Conservation (phyloP, 2,329 filamentous ascomycete species). For the Alternaria viburni region DNA sequence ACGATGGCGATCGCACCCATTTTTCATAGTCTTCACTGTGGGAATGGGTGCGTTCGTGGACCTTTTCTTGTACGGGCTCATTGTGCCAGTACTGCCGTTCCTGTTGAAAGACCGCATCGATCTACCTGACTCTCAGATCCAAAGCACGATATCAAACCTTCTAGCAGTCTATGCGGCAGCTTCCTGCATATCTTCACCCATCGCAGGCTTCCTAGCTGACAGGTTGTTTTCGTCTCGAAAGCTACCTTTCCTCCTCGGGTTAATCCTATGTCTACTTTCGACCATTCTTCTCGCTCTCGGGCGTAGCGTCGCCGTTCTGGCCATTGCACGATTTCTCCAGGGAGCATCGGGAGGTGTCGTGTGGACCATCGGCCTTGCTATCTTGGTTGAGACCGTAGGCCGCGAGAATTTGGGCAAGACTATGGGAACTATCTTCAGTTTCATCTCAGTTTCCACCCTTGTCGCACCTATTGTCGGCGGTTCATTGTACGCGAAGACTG, state of each 20-base stretch:
- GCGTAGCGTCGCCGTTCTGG: conserved; percentile 55
- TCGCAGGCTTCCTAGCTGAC: conserved; percentile 64
- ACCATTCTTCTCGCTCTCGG: conserved; percentile 64
- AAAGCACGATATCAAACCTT: conserved; percentile 60
- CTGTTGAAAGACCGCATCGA: conserved; percentile 60
- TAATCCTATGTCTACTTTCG: conserved; percentile 59
- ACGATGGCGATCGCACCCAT: conserved; percentile 63
- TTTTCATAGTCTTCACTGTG: conserved; percentile 66
- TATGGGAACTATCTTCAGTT: conserved; percentile 66
- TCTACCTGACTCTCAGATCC: conserved; percentile 57
- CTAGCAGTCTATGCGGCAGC: conserved; percentile 63
- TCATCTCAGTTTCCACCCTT: conserved; percentile 64
- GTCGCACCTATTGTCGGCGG: conserved; percentile 66
- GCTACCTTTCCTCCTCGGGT: conserved; percentile 63
- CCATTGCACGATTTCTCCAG: conserved; percentile 62
- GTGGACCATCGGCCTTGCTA: conserved; percentile 65
- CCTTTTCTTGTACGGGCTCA: conserved; percentile 65
- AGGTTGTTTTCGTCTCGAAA: conserved; percentile 57
- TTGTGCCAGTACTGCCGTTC: conserved; percentile 65
- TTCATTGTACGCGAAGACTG: conserved; percentile 64
- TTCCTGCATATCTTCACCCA: conserved; percentile 58
- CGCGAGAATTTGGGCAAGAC: conserved; percentile 65
- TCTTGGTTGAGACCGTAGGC: conserved; percentile 65
- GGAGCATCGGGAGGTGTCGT: conserved; percentile 65
- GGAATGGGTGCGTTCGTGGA: conserved; percentile 63